Evolutionary conservation across 1,139 yeast genomes (phyloP), one percentile per base, ranked within the genome.

Genomic region (Geotrichum restrictum): DNA sequence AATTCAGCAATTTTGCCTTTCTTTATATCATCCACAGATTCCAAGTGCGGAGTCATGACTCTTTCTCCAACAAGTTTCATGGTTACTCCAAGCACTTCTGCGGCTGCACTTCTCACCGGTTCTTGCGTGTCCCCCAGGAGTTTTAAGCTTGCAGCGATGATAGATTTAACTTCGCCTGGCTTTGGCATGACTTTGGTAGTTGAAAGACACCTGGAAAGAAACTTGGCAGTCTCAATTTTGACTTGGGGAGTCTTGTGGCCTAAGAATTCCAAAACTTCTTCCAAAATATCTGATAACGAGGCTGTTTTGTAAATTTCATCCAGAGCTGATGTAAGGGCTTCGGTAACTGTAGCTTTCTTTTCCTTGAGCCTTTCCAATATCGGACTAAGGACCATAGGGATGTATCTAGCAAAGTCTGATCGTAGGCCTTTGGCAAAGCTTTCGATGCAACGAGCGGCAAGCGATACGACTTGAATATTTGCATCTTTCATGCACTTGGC

Each of bases 331-430:
- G 75, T 74, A 27, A 93, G 73, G 0, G 95, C 85, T 32, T 82
- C 88, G 1, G 87, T 74, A 0, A 88, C 94, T 1, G 85, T 73
- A 13, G 80, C 83, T 64, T 93, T 93, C 73, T 87, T 88, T 67
- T 93, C 98, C 64, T 89, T 91, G n/a, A 88, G 80, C 62, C 97
- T 77, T 59, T 89, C 97, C 44, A 93, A 70, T 57, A 87, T 71
- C 0, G 95, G 85, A 0, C 73, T 71, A 14, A 88, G 70, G 1
- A 88, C 75, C 1, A 77, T 63, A 0, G 74, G 59, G 45, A 76
- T 76, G 66, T 88, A 88, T 58, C 72, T 74, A 45, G 73, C 73
- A 69, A 86, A 83, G 31, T 73, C 68, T 1, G 65, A 59, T 49
- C 85, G 77, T 48, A 91, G 73, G 0, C 95, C 96, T 41, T 75